A percentile compares a stretch with the other conserved stretches of the same genome.
These are phyloP conservation scores for Thamnidium elegans DNA, from an alignment of 192 early-diverging fungal species.

Conservation along the genomic window DNA sequence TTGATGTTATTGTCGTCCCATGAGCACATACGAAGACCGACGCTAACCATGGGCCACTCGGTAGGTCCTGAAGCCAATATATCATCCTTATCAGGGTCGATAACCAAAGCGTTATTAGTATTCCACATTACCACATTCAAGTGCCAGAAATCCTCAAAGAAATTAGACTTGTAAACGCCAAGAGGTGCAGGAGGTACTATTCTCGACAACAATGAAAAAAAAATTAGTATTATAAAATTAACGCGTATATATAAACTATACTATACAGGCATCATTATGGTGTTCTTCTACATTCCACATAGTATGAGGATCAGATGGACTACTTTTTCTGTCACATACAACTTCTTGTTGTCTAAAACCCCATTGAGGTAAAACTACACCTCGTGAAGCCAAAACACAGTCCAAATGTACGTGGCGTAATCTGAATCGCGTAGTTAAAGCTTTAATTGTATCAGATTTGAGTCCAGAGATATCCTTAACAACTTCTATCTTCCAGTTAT, in stretches of 20 bases:
- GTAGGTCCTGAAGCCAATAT: constrained; percentile 71
- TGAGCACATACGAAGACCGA: constrained; percentile 91
- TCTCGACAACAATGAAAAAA: background rate
- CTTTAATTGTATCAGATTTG: constrained; percentile 49
- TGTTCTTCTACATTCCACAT: constrained; percentile 96
- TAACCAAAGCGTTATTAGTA: constrained; percentile 92
- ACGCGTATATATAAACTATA: background rate
- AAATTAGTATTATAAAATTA: background rate
- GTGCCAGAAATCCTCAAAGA: constrained; percentile 82
- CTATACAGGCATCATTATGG: constrained; percentile 56
- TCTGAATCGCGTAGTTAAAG: constrained; percentile 80
- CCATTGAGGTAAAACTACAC: constrained; percentile 89
- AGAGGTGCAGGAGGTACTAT: constrained; percentile 65
- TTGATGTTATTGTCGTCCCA: constrained; percentile 86
- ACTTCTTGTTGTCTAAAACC: constrained; percentile 94
- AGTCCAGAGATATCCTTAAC: constrained; percentile 61
- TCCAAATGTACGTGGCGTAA: constrained; percentile 67
- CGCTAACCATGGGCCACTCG: constrained; percentile 85
- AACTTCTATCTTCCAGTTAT: constrained; percentile 88
- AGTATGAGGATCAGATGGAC: constrained; percentile 57
- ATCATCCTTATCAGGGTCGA: constrained; percentile 91
- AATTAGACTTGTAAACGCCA: constrained; percentile 65
- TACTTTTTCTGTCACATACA: constrained; percentile 72
- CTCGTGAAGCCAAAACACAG: constrained; percentile 76
- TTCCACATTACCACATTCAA: constrained; percentile 96